These are phyloP conservation scores for Medicago arabica DNA, from an alignment of 306 rosid species.

Conservation along the genomic window DNA sequence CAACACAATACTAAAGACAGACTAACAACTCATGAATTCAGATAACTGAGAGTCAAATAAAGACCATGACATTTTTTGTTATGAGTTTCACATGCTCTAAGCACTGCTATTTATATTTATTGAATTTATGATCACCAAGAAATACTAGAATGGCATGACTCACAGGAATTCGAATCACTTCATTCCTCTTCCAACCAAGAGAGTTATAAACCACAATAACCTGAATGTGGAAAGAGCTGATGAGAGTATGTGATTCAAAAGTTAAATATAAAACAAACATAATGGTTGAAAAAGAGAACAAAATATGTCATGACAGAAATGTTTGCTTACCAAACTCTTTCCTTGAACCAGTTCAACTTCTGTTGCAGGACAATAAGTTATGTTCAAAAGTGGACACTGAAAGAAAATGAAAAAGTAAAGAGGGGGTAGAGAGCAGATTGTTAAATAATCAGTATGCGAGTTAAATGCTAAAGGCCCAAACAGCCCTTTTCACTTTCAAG, in stretches of 20 bases:
- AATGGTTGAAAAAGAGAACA: constrained; percentile 1
- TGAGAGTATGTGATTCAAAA: constrained; percentile 30
- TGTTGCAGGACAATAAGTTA: constrained; percentile 79
- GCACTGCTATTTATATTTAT: background rate
- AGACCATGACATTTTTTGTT: too few species aligned
- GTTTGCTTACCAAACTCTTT: constrained; percentile 68
- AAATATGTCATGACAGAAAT: constrained; percentile 28
- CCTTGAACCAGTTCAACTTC: constrained; percentile 71
- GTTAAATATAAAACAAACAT: background rate
- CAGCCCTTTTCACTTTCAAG: background rate
- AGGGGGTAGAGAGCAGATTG: constrained; percentile 18
- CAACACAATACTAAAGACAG: too few species aligned
- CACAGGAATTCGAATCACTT: constrained; percentile 82
- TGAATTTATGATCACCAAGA: constrained; percentile 21
- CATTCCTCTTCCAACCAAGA: constrained; percentile 85
- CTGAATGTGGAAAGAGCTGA: constrained; percentile 42
- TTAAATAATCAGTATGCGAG: background rate
- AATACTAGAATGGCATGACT: constrained; percentile 48
- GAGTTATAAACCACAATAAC: constrained; percentile 78
- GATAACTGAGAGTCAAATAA: too few species aligned
- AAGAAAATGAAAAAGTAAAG: constrained; percentile 27
- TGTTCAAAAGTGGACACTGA: constrained; percentile 62
- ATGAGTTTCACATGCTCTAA: background rate
- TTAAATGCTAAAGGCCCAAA: constrained; percentile 18
- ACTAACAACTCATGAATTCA: too few species aligned